Evolutionary conservation across 164 flowering plant species (phyloP), one percentile per base, ranked within the genome.

Genomic region (Vitis riparia): DNA sequence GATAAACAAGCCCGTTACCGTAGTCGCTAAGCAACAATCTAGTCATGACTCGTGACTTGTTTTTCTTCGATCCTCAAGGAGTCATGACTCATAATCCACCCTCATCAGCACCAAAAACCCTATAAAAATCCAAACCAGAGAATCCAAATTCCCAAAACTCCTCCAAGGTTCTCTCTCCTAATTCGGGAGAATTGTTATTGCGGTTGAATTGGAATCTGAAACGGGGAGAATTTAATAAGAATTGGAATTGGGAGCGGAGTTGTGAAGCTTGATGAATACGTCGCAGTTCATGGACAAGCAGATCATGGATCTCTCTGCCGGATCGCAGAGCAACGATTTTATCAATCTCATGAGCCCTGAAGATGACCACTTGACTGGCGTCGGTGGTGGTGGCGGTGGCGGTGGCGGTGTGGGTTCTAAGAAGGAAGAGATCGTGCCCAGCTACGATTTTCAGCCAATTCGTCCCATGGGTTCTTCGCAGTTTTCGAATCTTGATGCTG

Each of bases 211-310:
- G 44, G 44, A 37, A 37, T 37, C 44, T 37, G 44, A 37, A 37
- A 37, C 44, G 44, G 44, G 44, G 44, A 37, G 44, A 37, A 37
- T 37, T 37, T 6, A 3, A 37, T 37, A 37, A 37, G 44, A 37
- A 37, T 37, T 37, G 8, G 44, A 37, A 37, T 37, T 6, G 44
- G 64, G 10, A 61, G 19, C 14, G 50, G 17, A 48, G 3, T 47
- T 8, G 51, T 11, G 49, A 9, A 60, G 51, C 30, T 60, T 68
- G 77, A 90, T 88, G 95, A 90, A 87, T 78, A 68, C 92, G 66
- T 79, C 93, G 78, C 84, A 84, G 80, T 94, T 79, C 70, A 91
- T 87, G 98, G 98, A 94, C 79, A 94, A 94, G 80, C 94, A 94
- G 83, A 82, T 94, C 78, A 89, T 88, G 98, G 98, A 89, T 78